Evolutionary conservation across 1,139 yeast genomes (phyloP).

Genomic region (Kodamaea fungicola): DNA sequence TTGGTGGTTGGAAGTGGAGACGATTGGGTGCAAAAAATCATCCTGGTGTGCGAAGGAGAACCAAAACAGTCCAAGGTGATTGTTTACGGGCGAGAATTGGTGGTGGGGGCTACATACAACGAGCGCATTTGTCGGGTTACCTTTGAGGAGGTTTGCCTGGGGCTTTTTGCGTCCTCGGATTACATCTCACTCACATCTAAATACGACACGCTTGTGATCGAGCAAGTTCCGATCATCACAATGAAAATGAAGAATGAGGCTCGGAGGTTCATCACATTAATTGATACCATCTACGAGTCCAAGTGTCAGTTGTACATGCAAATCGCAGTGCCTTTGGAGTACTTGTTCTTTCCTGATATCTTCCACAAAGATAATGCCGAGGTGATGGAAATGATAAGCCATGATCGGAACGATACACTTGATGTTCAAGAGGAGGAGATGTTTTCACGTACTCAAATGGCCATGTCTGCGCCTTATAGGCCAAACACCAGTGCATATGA

Average conservation of each 20-base stretch:
- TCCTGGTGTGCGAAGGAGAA: conserved; percentile 12
- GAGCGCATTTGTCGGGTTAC: conserved; percentile 47
- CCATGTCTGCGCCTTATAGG: conserved; percentile 59
- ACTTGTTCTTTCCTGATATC: conserved; percentile 57
- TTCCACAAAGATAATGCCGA: conserved; percentile 5
- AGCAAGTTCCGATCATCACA: conserved; percentile 59
- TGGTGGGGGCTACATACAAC: conserved; percentile 41
- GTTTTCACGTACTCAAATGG: conserved; percentile 63
- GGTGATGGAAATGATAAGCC: conserved; percentile 1
- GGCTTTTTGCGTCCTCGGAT: conserved; percentile 62
- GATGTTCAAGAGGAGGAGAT: conserved; percentile 65
- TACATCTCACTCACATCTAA: conserved; percentile 64
- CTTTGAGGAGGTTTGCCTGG: conserved; percentile 55
- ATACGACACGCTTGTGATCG: conserved; percentile 54
- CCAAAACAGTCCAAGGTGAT: conserved; percentile 30
- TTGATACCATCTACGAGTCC: conserved; percentile 69
- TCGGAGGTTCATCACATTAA: conserved; percentile 57
- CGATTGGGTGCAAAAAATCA: conserved; percentile 13
- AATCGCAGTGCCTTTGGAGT: conserved; percentile 47
- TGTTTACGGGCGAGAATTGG: conserved; percentile 55
- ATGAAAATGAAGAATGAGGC: conserved; percentile 65
- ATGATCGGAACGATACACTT: conserved; percentile 22
- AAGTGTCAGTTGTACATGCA: conserved; percentile 56
- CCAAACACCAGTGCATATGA: conserved; percentile 68
- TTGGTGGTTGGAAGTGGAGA: conserved; percentile 36